These are phyloP conservation scores for Kitagawia praeruptora DNA, from an alignment of 129 eudicot species.

Conservation along the genomic window DNA sequence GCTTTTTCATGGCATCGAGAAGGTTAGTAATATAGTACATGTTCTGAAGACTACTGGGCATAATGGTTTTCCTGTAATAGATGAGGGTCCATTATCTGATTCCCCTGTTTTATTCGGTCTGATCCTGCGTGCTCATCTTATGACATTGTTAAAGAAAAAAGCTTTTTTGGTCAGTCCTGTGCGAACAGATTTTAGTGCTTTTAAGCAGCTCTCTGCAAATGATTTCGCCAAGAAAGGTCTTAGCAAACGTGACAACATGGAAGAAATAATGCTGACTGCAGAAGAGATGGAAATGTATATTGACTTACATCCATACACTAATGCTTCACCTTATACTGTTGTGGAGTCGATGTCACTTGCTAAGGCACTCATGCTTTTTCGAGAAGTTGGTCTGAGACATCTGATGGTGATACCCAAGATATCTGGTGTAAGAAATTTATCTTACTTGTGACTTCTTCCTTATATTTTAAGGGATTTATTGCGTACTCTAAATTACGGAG, in stretches of 20 bases:
- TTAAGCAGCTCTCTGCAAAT: slow-evolving; percentile 40
- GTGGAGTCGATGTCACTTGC: slow-evolving; percentile 93
- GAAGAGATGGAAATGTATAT: slow-evolving; percentile 91
- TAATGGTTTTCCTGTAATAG: slow-evolving; percentile 76
- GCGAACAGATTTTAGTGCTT: slow-evolving; percentile 22
- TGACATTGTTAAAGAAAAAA: slow-evolving; percentile 61
- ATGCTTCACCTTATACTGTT: slow-evolving; percentile 82
- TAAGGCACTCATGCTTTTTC: slow-evolving; percentile 76
- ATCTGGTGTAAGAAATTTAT: slow-evolving; percentile 46
- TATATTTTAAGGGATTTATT: background rate
- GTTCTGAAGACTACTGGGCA: slow-evolving; percentile 61
- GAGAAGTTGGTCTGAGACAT: slow-evolving; percentile 90
- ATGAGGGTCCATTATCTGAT: slow-evolving; percentile 53
- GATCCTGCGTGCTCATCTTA: slow-evolving; percentile 68
- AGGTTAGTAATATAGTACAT: slow-evolving; percentile 63
- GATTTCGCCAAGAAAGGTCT: slow-evolving; percentile 86
- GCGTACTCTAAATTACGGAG: background rate
- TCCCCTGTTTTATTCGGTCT: slow-evolving; percentile 57
- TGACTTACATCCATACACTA: slow-evolving; percentile 76
- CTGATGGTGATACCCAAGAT: slow-evolving; percentile 69
- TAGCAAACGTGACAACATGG: slow-evolving; percentile 41
- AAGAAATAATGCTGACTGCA: slow-evolving; percentile 41
- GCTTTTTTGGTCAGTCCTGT: slow-evolving; percentile 37
- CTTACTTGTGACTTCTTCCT: background rate
- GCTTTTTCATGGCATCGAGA: slow-evolving; percentile 63